Evolutionary conservation across 2,329 filamentous ascomycete species (phyloP), one percentile per base, ranked within the genome.

Genomic region (Penicillium vulpinum): DNA sequence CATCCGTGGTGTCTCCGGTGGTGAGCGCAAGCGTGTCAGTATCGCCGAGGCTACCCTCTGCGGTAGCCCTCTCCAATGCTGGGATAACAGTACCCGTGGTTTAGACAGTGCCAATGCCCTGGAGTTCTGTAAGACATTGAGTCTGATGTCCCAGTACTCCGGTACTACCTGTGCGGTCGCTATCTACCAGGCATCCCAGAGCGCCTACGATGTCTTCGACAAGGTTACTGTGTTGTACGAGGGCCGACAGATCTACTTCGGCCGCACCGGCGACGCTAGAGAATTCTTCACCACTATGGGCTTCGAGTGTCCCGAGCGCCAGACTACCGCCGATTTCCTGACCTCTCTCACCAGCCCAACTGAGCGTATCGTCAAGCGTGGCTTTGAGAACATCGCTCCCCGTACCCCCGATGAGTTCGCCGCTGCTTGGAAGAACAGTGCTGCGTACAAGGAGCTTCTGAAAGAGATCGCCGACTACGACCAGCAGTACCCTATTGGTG

Each of bases 241-340:
- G 64, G 90, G 90, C 2, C 81, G 87, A 1, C 84, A 92, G 68
- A 92, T 93, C 65, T 93, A 86, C 76, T 92, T 88, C 63, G 90
- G 90, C 0, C 82, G 81, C 0, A 84, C 85, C 0, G 69, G 68
- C 6, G 74, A 81, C 3, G 89, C 89, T 0, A 87, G 82, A 65
- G 70, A 70, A 0, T 92, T 85, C 73, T 92, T 92, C 62, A 83
- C 88, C 65, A 76, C 80, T 13, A 83, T 89, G 73, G 89, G 89
- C 31, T 92, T 86, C 78, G 73, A 82, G 13, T 91, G 88, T 63
- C 87, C 88, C 0, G 75, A 83, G 4, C 82, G 88, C 13, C 87
- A 90, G 68, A 90, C 87, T 0, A 88, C 84, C 0, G 86, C 84
- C 8, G 88, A 91, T 72, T 91, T 90, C 72, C 74, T 90, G 16